Base-by-base conservation (phyloP, 116 monocot genomes). In the Posidonia oceanica region DNA sequence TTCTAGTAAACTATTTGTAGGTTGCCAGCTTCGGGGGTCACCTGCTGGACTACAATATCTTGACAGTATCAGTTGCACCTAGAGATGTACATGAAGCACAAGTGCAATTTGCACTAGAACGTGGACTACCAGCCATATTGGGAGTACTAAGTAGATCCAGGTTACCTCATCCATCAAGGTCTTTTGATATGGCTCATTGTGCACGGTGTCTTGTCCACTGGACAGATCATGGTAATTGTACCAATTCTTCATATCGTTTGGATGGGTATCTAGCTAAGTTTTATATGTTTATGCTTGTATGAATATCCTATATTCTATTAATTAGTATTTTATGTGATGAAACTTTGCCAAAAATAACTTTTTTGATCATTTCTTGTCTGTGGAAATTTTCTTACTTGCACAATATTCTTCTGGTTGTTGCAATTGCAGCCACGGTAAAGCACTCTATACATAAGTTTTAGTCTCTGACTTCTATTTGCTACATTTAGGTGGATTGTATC, bases 101-200 rank as follows among this genome's bases (percentile, higher is more conserved):
- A 67, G 85, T 94, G 66, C 94, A 94, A 65, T 88, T 94, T 77
- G 90, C 90, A n/a, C 72, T 94, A 38, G 94, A 94, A 59, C 87
- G 88, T 64, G 94, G 94, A 7, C 52, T 94, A 60, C 94, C 88
- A 22, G 91, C 91, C 16, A 88, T 94, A 83, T 72, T 87, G 37
- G 90, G 87, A 39, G 91, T 87, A 14, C 71, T 90, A 20, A 80
- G 88, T 68, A 74, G 57, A 60, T 67, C 69, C 63, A 81, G 83
- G 61, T 78, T 94, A 22, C 90, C 94, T 58, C 85, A 82, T 80
- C 94, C 94, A 59, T 81, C 90, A 21, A 80, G 76, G 72, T 87
- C 90, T 61, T 90, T 94, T 75, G 91, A 94, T 66, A 84, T 94
- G 91, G 84, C 71, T 40, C 94, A 94, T 68, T 90, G 94, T 74